Percentiles rank a stretch among this genome's conserved stretches.
These are phyloP conservation scores for Scleromitrula shiraiana DNA, from an alignment of 2,329 filamentous ascomycete species.

Conservation along the genomic window DNA sequence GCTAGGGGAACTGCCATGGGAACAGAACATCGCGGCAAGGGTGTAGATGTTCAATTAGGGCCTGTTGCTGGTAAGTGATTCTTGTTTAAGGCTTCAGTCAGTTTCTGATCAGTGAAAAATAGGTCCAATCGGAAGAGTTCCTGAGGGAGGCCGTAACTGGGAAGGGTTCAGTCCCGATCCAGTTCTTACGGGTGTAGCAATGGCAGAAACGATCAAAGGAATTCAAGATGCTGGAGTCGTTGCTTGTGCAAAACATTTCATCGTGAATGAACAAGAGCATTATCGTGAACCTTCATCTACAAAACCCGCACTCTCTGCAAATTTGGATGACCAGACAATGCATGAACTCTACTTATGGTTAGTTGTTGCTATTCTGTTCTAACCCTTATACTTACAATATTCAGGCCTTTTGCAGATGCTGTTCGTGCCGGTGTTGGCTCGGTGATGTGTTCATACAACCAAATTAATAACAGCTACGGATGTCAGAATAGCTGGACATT, in stretches of 20 bases:
- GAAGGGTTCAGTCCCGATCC: slow-evolving; percentile 67
- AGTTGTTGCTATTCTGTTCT: neutral
- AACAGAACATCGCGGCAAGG: slow-evolving; percentile 64
- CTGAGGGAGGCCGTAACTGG: slow-evolving; percentile 62
- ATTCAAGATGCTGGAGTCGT: slow-evolving; percentile 74
- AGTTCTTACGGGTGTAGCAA: slow-evolving; percentile 63
- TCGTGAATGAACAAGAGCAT: slow-evolving; percentile 60
- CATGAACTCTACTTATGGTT: slow-evolving; percentile 53
- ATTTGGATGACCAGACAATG: slow-evolving; percentile 53
- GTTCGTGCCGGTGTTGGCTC: slow-evolving; percentile 66
- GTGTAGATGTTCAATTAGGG: slow-evolving; percentile 65
- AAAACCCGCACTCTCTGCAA: slow-evolving; percentile 53
- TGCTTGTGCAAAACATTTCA: slow-evolving; percentile 72
- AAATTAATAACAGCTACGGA: slow-evolving; percentile 59
- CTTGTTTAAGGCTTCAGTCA: neutral
- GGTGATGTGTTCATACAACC: slow-evolving; percentile 78
- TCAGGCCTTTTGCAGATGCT: slow-evolving; percentile 78
- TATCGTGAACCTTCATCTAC: slow-evolving; percentile 36
- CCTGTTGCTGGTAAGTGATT: slow-evolving; percentile 50
- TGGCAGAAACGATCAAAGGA: slow-evolving; percentile 65
- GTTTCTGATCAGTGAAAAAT: neutral
- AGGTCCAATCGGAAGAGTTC: slow-evolving; percentile 54
- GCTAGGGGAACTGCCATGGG: slow-evolving; percentile 60
- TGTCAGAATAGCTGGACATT: slow-evolving; percentile 71
- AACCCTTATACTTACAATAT: neutral